Evolutionary conservation across 495 filamentous ascomycete species (phyloP).

Genomic region (Amphirosellinia nigrospora): DNA sequence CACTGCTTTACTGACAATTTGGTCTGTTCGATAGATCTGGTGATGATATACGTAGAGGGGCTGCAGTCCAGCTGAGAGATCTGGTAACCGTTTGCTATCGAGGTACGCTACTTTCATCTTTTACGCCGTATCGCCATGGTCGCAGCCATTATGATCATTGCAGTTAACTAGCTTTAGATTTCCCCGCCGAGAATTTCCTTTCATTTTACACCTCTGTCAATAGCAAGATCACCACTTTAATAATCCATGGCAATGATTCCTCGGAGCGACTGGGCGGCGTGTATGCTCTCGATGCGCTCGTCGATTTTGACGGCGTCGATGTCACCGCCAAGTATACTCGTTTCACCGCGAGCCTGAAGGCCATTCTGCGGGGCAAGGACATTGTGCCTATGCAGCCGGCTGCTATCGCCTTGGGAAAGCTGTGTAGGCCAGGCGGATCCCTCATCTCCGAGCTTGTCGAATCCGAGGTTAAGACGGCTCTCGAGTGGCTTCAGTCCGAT

Average conservation of each 20-base stretch:
- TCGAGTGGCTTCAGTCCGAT: constrained; percentile 97
- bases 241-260: constrained; percentile 83
- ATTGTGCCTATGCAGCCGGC: constrained; percentile 85
- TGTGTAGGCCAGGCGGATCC: constrained; percentile 91
- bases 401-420: constrained; percentile 82
- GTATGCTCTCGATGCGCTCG: constrained; percentile 86
- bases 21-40: constrained; percentile 28
- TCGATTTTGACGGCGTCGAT: constrained; percentile 96
- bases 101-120: constrained; percentile 32
- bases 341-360: constrained; percentile 88
- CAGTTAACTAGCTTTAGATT: constrained; percentile 59
- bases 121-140: not conserved
- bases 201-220: constrained; percentile 81
- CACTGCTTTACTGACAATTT: constrained; percentile 2
- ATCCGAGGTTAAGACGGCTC: constrained; percentile 89
- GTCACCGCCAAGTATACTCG: constrained; percentile 90
- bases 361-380: constrained; percentile 86
- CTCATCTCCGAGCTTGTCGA: constrained; percentile 96
- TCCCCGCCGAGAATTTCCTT: constrained; percentile 75
- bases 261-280: constrained; percentile 90
- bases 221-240: constrained; percentile 72
- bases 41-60: constrained; percentile 43
- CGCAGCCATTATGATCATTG: not conserved
- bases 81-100: constrained; percentile 43
- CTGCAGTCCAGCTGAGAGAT: constrained; percentile 40